phyloP scores from a whole-genome alignment of 148 eudicot genomes.

The Rhododendron kiyosumense region DNA sequence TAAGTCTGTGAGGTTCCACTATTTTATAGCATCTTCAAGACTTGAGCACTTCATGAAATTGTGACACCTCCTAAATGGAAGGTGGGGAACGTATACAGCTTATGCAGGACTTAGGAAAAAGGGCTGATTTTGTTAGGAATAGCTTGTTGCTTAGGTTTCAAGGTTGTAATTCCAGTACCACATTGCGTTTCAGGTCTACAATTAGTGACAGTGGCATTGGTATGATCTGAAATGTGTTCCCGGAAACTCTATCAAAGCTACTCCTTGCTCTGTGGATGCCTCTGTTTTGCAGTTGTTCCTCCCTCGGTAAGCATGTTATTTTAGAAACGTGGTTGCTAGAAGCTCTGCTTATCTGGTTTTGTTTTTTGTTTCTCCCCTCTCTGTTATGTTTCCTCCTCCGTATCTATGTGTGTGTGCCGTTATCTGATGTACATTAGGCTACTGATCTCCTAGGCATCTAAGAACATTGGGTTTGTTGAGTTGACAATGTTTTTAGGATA shows the following conservation, averaged over 20 bases:
- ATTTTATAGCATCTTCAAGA: not conserved
- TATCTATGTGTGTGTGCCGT: no score
- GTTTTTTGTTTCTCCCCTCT: no score
- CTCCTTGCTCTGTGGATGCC: slow-evolving; percentile 51
- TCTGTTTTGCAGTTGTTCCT: no score
- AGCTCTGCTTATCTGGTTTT: no score
- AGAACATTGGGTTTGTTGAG: no score
- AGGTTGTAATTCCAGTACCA: not conserved
- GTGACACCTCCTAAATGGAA: not conserved
- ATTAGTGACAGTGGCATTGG: slow-evolving; percentile 92
- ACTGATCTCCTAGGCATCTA: no score
- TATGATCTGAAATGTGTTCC: slow-evolving; percentile 84
- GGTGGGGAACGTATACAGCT: not conserved
- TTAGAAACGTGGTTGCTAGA: no score
- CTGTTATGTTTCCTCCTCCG: no score
- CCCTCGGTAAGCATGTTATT: no score
- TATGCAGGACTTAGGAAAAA: not conserved
- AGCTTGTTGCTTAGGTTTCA: not conserved
- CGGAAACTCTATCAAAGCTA: slow-evolving; percentile 64
- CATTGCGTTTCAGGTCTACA: slow-evolving; percentile 59
- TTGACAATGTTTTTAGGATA: no score
- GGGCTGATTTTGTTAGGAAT: not conserved
- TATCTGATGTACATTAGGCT: no score
- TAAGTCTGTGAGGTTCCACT: not conserved
- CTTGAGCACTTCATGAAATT: not conserved